phyloP scores from a whole-genome alignment of 2,329 filamentous ascomycete genomes.

The Aspergillus fijiensis region DNA sequence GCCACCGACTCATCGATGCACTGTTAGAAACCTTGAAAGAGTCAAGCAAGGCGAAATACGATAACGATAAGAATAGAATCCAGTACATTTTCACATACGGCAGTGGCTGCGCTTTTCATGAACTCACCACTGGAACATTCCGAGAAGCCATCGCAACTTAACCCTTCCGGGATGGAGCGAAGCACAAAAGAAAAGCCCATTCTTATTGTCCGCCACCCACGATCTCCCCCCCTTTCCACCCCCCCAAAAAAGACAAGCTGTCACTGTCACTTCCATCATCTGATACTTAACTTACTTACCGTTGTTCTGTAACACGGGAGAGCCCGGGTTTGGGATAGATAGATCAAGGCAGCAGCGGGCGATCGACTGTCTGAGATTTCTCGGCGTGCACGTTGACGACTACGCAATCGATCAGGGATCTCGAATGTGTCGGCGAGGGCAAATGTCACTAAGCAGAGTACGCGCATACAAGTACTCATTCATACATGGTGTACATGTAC shows the following conservation, averaged over 20 bases:
- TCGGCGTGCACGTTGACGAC: not conserved
- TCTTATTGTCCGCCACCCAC: not conserved
- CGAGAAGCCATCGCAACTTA: slow-evolving; percentile 1
- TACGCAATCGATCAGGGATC: not conserved
- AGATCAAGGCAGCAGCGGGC: slow-evolving; percentile 5
- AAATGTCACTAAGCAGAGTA: not conserved
- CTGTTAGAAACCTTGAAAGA: not conserved
- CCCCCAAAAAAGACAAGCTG: not conserved
- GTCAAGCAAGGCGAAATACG: not conserved
- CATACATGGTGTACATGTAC: no score
- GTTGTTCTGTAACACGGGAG: not conserved
- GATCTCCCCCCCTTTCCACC: not conserved
- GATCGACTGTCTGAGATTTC: slow-evolving; percentile 13
- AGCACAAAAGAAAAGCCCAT: not conserved
- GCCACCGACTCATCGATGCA: not conserved
- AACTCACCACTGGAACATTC: slow-evolving; percentile 11
- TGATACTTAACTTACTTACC: not conserved
- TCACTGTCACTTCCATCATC: not conserved
- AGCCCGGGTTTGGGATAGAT: slow-evolving; percentile 3
- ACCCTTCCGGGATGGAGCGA: not conserved
- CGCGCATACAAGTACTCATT: no score
- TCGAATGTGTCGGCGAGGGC: not conserved
- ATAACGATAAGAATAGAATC: slow-evolving; percentile 1
- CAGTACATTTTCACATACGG: not conserved
- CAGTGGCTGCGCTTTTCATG: not conserved